Base-by-base conservation (phyloP, 495 filamentous ascomycete genomes). In the Bombardia bombarda region DNA sequence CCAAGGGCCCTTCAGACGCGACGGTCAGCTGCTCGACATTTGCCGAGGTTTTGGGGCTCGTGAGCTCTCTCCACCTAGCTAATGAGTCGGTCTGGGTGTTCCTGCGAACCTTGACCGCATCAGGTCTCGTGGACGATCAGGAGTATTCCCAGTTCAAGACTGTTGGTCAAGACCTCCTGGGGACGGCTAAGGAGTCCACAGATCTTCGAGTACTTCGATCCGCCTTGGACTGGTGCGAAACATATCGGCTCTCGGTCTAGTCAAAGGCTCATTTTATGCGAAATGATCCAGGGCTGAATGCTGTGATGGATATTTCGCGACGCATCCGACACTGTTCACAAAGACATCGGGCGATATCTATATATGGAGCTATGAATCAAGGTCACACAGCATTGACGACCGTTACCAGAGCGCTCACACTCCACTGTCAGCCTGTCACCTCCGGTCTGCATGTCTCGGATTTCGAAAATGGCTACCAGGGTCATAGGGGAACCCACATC, bases 81-180 rank as follows among this genome's bases (percentile, higher is more conserved):
- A 67, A 75, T 43, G 75, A 78, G 52, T 70, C 73, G 4, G 62
- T 79, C 20, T 79, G 76, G 76, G 67, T 66, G 7, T 80, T 80
- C 53, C 46, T 79, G 25, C 63, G 74, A 40, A 72, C 60, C 4
- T 22, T 70, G 28, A 49, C 67, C 12, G 63, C 67, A 14, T 62
- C 65, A 16, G 37, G 53, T 3, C 38, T 54, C 9, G 46, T 64
- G 21, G 49, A 33, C 24, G 56, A 63, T 0, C 43, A 58, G 17
- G 55, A 55, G 22, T 60, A 53, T 31, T 31, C 43, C 22, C 43
- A 42, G 33, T 67, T 69, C 41, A 37, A 56, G 20, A 44, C 18
- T 13, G 42, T 54, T 18, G 41, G 49, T 25, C 26, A 43, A 19
- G 32, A 39, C 10, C 42, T 62, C 20, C n/a, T 52, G 5, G 44